Conservation (phyloP, 441 rosid species). For the Gossypium davidsonii region DNA sequence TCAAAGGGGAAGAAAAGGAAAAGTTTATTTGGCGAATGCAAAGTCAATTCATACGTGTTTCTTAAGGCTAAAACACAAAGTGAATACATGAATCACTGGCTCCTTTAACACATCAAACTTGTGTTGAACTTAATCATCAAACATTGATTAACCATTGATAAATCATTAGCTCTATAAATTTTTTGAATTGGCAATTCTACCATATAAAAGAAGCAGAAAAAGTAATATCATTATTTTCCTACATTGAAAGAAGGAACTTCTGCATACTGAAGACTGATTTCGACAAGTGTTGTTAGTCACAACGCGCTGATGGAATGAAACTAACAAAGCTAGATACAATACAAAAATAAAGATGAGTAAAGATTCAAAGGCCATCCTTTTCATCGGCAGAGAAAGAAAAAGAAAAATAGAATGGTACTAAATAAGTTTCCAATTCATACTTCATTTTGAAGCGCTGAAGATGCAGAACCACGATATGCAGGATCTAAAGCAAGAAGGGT, state of each 20-base stretch:
- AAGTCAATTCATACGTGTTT: neutral
- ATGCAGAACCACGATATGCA: slow-evolving; percentile 38
- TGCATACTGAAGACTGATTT: neutral
- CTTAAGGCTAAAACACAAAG: slow-evolving; percentile 1
- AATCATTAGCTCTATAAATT: neutral
- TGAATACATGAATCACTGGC: neutral
- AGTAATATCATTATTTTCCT: neutral
- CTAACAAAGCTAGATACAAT: neutral
- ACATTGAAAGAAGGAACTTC: neutral
- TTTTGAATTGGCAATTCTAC: neutral
- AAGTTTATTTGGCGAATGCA: neutral
- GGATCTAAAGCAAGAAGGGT: slow-evolving; percentile 66
- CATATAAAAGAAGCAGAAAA: slow-evolving; percentile 3
- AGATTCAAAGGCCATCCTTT: slow-evolving; percentile 1
- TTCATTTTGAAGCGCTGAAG: slow-evolving; percentile 46
- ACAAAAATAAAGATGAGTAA: neutral
- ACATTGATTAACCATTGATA: neutral
- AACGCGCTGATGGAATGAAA: neutral
- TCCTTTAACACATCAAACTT: neutral
- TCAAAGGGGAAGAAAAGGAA: neutral
- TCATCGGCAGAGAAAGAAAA: neutral
- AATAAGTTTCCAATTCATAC: slow-evolving; percentile 6
- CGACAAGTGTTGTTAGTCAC: slow-evolving; percentile 3
- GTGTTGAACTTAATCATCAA: neutral
- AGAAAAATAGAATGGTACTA: neutral